phyloP scores from a whole-genome alignment of 495 filamentous ascomycete genomes.

The Xylaria sp. region DNA sequence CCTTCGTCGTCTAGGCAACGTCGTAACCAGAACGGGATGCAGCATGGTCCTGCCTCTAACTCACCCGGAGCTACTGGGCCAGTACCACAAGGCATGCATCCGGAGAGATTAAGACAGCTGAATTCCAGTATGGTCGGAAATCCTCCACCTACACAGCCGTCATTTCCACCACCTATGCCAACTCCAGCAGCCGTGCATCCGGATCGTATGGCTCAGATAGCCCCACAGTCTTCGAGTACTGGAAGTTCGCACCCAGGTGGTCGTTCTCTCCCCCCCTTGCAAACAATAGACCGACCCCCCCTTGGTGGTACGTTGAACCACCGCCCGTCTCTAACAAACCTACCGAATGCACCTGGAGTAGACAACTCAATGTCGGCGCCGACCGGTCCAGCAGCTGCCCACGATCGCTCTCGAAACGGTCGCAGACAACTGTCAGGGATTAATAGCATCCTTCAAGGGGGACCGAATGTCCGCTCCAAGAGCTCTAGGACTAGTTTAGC shows the following conservation, averaged over 20 bases:
- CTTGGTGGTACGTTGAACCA: conserved; percentile 29
- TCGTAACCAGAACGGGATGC: conserved; percentile 44
- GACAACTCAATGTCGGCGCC: conserved; percentile 48
- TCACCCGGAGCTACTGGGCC: conserved; percentile 35
- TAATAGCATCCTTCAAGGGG: conserved; percentile 56
- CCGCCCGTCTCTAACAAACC: conserved; percentile 42
- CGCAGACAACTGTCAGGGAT: conserved; percentile 58
- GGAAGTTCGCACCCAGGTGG: conserved; percentile 33
- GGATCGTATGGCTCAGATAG: conserved; percentile 55
- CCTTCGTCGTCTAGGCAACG: conserved; percentile 53
- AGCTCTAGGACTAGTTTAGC: conserved; percentile 49
- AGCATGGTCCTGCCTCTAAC: conserved; percentile 38
- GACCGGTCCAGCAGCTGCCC: conserved; percentile 54
- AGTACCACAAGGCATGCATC: conserved; percentile 45
- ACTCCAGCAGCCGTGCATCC: conserved; percentile 52
- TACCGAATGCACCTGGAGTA: conserved; percentile 32
- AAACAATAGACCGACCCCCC: conserved; percentile 37
- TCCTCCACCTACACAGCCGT: conserved; percentile 31
- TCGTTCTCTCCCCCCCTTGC: conserved; percentile 40
- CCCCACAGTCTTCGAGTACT: conserved; percentile 30
- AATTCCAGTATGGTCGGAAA: conserved; percentile 32
- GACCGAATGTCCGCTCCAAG: conserved; percentile 45
- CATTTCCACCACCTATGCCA: conserved; percentile 35
- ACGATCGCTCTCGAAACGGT: conserved; percentile 54
- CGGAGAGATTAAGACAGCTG: conserved; percentile 53